These are phyloP conservation scores for Xylaria acuta DNA, from an alignment of 495 filamentous ascomycete species.

Conservation along the genomic window DNA sequence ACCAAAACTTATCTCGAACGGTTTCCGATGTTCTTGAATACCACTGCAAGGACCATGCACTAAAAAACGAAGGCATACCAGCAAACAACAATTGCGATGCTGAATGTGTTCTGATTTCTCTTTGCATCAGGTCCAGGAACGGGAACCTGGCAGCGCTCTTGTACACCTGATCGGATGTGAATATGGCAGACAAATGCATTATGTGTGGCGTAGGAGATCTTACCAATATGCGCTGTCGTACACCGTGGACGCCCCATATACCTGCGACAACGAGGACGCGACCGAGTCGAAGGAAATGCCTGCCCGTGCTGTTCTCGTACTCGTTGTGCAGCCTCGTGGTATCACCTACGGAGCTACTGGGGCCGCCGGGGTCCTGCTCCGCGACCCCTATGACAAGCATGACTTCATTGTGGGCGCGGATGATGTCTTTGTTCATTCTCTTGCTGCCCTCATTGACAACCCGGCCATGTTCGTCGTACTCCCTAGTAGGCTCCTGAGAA, in stretches of 20 bases:
- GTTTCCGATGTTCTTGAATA: constrained; percentile 12
- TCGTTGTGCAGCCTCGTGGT: constrained; percentile 38
- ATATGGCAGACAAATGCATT: not conserved
- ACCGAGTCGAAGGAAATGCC: constrained; percentile 44
- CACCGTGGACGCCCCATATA: constrained; percentile 60
- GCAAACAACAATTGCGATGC: constrained; percentile 32
- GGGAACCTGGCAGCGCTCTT: constrained; percentile 22
- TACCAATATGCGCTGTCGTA: constrained; percentile 59
- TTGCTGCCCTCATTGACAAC: constrained; percentile 67
- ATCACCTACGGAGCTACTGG: constrained; percentile 38
- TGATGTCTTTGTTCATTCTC: constrained; percentile 55
- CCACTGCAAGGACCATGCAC: constrained; percentile 33
- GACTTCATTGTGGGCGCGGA: constrained; percentile 63
- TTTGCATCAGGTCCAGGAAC: constrained; percentile 21
- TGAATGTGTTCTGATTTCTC: constrained; percentile 13
- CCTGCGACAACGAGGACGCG: constrained; percentile 47
- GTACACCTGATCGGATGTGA: constrained; percentile 27
- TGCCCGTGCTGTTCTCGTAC: constrained; percentile 50
- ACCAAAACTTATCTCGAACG: constrained; percentile 10
- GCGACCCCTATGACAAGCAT: constrained; percentile 62
- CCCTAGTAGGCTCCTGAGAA: constrained; percentile 57
- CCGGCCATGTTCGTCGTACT: constrained; percentile 74
- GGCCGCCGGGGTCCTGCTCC: constrained; percentile 48
- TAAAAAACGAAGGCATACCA: constrained; percentile 43
- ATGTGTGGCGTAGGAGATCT: constrained; percentile 18